Percentiles rank a stretch among this genome's conserved stretches.
These are phyloP conservation scores for Thelonectria olida DNA, from an alignment of 2,329 filamentous ascomycete genomes.

Conservation along the genomic window DNA sequence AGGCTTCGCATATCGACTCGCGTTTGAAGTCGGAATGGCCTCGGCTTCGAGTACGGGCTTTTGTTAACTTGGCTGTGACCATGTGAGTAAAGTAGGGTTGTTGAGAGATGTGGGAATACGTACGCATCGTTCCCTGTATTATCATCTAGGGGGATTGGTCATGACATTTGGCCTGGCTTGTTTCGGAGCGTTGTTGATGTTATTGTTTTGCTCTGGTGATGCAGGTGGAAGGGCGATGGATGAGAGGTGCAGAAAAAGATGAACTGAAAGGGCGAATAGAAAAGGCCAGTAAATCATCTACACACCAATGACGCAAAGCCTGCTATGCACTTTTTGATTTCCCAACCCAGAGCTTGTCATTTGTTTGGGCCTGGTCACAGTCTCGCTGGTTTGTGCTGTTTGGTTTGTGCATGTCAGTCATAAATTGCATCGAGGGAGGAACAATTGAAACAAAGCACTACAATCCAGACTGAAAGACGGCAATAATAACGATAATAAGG, in stretches of 20 bases:
- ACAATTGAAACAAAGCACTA: too few species aligned
- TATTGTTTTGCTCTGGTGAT: neutral
- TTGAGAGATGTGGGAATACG: neutral
- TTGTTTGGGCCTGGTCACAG: neutral
- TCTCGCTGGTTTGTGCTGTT: too few species aligned
- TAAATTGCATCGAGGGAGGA: too few species aligned
- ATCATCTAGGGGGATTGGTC: neutral
- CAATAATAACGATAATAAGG: too few species aligned
- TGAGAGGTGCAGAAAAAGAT: neutral
- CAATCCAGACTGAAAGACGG: too few species aligned
- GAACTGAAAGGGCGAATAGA: neutral
- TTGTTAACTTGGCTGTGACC: neutral
- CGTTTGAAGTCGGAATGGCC: neutral
- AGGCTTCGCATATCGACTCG: neutral
- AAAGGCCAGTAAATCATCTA: neutral
- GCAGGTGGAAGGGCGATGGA: neutral
- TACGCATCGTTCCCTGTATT: neutral
- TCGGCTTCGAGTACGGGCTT: neutral
- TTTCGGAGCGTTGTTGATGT: neutral
- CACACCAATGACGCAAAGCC: neutral
- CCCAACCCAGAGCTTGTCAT: neutral
- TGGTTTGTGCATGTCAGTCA: too few species aligned
- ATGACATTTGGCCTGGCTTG: neutral
- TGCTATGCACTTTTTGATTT: neutral
- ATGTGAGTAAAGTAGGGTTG: neutral